phyloP scores from a whole-genome alignment of 176 grass and related monocot species.

The Hordeum vulgare region MorexV3_pseudomolecules_assembly NC_058524.1:632113196-632113695 shows the following conservation, averaged over 20 bases:
- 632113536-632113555: conserved; percentile 23
- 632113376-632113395: conserved; percentile 1
- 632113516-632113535: conserved; percentile 24
- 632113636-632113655: no score
- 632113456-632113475: not conserved
- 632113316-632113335: not conserved
- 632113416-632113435: not conserved
- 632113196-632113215: not conserved
- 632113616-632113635: no score
- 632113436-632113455: not conserved
- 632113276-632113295: not conserved
- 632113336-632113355: conserved; percentile 20
- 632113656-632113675: no score
- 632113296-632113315: not conserved
- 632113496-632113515: conserved; percentile 21
- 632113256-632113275: not conserved
- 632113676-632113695: no score
- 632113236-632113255: not conserved
- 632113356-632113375: not conserved
- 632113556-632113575: conserved; percentile 13
- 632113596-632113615: no score
- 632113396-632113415: conserved; percentile 16
- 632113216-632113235: not conserved
- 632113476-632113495: conserved; percentile 36
- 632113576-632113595: not conserved